Conservation (phyloP, 2,329 filamentous ascomycete genomes). For the Pseudogymnoascus sp. region DNA sequence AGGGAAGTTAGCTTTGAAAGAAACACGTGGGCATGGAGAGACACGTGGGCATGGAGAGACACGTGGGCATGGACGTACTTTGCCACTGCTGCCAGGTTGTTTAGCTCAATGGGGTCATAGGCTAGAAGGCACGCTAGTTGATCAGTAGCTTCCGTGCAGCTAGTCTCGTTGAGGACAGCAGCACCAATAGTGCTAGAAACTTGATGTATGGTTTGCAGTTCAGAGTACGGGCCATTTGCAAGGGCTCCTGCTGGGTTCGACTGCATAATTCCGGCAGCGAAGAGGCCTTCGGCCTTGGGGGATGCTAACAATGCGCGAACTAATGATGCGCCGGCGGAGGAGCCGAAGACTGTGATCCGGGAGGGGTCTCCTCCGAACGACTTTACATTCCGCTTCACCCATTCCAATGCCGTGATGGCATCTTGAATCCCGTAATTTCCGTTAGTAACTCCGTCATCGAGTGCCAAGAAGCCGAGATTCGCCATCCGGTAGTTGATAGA, state of each 20-base stretch:
- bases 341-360: conserved; percentile 41
- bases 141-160: conserved; percentile 17
- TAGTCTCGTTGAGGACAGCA: conserved; percentile 15
- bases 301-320: conserved; percentile 43
- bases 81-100: neutral
- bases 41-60: neutral
- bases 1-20: neutral
- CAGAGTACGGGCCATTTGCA: conserved; percentile 10
- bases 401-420: conserved; percentile 26
- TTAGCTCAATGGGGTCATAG: conserved; percentile 13
- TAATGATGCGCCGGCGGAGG: conserved; percentile 42
- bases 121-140: conserved; percentile 18
- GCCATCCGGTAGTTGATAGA: conserved; percentile 24
- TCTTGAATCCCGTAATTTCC: conserved; percentile 9
- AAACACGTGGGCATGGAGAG: neutral
- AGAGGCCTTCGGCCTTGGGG: conserved; percentile 20
- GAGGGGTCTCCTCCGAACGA: conserved; percentile 39
- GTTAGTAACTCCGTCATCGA: conserved; percentile 45
- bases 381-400: conserved; percentile 40
- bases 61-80: neutral
- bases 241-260: conserved; percentile 20
- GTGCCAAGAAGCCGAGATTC: conserved; percentile 33
- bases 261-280: conserved; percentile 19
- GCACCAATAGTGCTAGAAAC: conserved; percentile 8
- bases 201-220: neutral